Base-by-base conservation (phyloP, 1,284 basidiomycete genomes). In the Cutaneotrichosporon mucoides region DNA sequence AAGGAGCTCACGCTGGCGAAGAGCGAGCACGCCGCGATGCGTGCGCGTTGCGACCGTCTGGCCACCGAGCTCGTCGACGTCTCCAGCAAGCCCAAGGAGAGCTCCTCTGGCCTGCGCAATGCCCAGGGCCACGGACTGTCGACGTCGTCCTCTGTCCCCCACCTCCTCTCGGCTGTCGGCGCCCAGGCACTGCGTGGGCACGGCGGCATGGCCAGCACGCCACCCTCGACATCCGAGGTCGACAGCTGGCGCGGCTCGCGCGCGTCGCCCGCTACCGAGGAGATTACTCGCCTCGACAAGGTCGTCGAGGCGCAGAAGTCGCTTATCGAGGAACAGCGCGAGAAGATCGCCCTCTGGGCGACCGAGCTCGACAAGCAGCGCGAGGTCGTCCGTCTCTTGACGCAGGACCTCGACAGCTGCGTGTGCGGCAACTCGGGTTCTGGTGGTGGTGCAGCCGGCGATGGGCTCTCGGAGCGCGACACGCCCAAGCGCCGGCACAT, bases 301-400 rank as follows among this genome's bases (percentile, higher is more conserved):
- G 69, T 77, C 10, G 68, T 79, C 38, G 70, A 72, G 37, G 67
- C 68, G 16, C 73, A 76, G 59, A 68, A 74, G 62, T 65, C 57
- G 4, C 64, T 76, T 34, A 77, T 77, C 37, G 70, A 71, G 11
- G 73, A 76, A 52, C 71, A 77, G 62, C 62, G 71, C 53, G 66
- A 66, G 60, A 76, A 75, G 68, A 75, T 79, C 41, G 63, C 66
- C 51, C 60, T 67, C 44, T 79, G 76, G 76, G 64, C 69, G 12
- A 67, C 67, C 68, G 69, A 76, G 46, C 73, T 77, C 15, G 68
- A 73, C 36, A 67, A 72, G 56, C 75, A 79, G 59, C 68, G 70
- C 24, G 70, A 73, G 50, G 60, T 75, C 13, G 73, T 79, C 24
- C 66, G 70, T n/a, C 45, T 69, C 24, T 63, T 78, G 33, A 73